Evolutionary conservation across 2,329 filamentous ascomycete species (phyloP), one percentile per base, ranked within the genome.

Genomic region (Aureobasidium vineae): DNA sequence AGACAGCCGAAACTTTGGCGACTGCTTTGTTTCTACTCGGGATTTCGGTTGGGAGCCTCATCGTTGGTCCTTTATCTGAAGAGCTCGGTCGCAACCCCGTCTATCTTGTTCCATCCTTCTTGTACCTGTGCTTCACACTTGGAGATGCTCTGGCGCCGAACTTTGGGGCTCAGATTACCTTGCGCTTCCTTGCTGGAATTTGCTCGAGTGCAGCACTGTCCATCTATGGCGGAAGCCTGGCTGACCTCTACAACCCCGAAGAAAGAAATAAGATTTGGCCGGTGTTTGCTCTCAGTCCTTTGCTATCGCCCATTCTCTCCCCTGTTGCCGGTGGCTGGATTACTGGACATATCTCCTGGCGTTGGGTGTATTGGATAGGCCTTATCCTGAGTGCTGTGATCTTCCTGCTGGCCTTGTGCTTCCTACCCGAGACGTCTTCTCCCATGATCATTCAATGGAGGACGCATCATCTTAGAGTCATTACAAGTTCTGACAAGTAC

Each of bases 361-460:
- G 77, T 31, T 79, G 77, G 76, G 70, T 72, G 2, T 75, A 77
- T 54, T 79, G 76, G 77, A 70, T 76, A 15, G 65, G 65, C 2
- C 57, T 71, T 13, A 67, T 67, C 13, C 43, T 70, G 43, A 52
- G 65, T 23, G 60, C n/a, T n/a, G n/a, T n/a, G n/a, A n/a, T n/a
- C n/a, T n/a, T 68, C 68, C 31, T 67, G 19, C 40, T 69, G 10
- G 65, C 68, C 11, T 38, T 82, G 1, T 66, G 80, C 3, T 78
- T 80, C 65, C 72, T 80, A 3, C 81, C 79, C 0, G 81, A 83
- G 72, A 83, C 80, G 0, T 83, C 80, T 68, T 71, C 77, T 2
- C 79, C 79, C 0, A 68, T 70, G 21, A 61, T 73, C 13, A 59
- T 73, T 2, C 47, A 54, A 23, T 76, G 72, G 67, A 76, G 76